A percentile compares a stretch with the other conserved stretches of the same genome.
Evolutionary conservation across 345 rosid species (phyloP).

Genomic region (Rhodamnia argentea): DNA sequence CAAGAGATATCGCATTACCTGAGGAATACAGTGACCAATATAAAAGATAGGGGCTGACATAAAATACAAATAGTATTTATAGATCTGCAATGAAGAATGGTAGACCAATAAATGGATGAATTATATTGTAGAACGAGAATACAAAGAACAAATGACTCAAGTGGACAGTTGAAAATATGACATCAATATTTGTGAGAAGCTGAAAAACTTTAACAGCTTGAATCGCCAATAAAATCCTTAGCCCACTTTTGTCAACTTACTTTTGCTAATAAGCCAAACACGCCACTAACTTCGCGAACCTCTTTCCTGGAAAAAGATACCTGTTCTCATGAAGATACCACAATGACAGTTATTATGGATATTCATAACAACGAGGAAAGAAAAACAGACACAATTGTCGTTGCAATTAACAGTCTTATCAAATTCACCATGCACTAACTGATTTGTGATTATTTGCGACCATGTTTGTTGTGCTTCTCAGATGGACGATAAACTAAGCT

Average conservation of each 20-base stretch:
- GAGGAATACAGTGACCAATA: constrained; percentile 61
- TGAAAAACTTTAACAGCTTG: neutral
- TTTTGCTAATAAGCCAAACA: constrained; percentile 32
- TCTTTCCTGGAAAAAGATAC: constrained; percentile 41
- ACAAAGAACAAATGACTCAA: neutral
- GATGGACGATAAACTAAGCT: neutral
- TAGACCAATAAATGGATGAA: neutral
- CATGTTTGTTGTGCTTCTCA: neutral
- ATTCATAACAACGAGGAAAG: neutral
- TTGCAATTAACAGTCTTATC: neutral
- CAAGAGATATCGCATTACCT: constrained; percentile 31
- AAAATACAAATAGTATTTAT: constrained; percentile 43
- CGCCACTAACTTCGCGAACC: constrained; percentile 22
- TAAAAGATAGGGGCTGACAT: constrained; percentile 38
- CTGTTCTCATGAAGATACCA: constrained; percentile 20
- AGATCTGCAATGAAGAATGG: constrained; percentile 42
- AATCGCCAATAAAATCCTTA: neutral
- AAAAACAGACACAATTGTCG: neutral
- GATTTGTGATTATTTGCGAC: neutral
- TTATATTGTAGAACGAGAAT: neutral
- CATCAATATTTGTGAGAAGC: neutral
- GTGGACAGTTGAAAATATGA: neutral
- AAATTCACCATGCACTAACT: neutral
- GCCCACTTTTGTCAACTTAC: constrained; percentile 30
- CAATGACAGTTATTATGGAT: neutral